These are phyloP conservation scores for Piper betle DNA, from an alignment of 164 flowering plant genomes.

Conservation along the genomic window DNA sequence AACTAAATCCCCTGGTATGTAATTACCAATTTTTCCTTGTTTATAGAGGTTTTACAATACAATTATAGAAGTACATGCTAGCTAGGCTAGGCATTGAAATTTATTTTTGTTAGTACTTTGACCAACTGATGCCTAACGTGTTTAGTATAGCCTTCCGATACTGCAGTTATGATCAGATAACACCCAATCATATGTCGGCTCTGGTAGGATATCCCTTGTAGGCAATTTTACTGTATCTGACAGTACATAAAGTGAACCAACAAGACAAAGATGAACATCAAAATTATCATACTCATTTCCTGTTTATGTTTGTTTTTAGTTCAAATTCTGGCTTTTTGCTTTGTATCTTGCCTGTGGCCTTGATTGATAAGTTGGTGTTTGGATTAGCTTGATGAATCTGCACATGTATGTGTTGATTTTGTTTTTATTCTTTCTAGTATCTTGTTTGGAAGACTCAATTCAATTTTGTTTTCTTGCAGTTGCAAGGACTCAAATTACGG, in stretches of 20 bases:
- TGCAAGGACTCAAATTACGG: slow-evolving; percentile 61
- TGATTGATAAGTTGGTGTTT: not conserved
- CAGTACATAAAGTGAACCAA: too few relatives aligned
- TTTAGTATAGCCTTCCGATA: too few relatives aligned
- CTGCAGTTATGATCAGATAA: too few relatives aligned
- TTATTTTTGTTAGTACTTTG: not conserved
- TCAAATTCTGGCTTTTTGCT: not conserved
- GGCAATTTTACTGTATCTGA: too few relatives aligned
- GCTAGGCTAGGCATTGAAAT: too few relatives aligned
- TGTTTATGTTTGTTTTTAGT: not conserved
- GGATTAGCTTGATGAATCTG: not conserved
- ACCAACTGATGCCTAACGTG: too few relatives aligned
- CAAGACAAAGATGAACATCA: too few relatives aligned
- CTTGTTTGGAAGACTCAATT: not conserved
- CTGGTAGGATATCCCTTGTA: too few relatives aligned
- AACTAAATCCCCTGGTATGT: slow-evolving; percentile 1
- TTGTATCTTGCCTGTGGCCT: not conserved
- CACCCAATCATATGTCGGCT: too few relatives aligned
- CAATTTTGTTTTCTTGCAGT: slow-evolving; percentile 8
- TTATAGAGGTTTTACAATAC: not conserved
- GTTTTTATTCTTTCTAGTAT: not conserved
- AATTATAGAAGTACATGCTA: too few relatives aligned
- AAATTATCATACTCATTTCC: too few relatives aligned
- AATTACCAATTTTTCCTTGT: not conserved
- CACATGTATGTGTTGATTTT: not conserved